Conservation (phyloP, 441 rosid genomes). For the Pelargonium myrrhifolium region DNA sequence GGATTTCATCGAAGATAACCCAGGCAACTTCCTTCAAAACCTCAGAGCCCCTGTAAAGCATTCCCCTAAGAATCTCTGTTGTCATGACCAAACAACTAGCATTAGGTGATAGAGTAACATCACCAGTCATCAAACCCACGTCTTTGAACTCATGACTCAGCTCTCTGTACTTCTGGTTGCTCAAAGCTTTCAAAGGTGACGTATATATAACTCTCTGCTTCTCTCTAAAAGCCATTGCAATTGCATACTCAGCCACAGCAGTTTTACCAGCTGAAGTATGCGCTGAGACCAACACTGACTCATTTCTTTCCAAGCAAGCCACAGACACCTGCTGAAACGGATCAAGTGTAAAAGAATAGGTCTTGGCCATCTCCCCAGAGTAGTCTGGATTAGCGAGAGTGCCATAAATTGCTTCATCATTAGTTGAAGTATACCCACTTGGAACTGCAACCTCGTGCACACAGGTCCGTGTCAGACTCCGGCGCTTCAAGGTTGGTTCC, state of each 20-base stretch:
- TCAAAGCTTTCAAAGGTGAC: conserved; percentile 92
- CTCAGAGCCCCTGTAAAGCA: conserved; percentile 96
- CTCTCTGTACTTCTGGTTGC: conserved; percentile 94
- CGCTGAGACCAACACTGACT: conserved; percentile 83
- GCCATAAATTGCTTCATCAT: conserved; percentile 57
- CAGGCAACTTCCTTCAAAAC: conserved; percentile 91
- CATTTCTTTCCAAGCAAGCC: conserved; percentile 85
- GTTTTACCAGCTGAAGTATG: conserved; percentile 99
- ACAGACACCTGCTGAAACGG: conserved; percentile 86
- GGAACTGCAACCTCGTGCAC: conserved; percentile 97
- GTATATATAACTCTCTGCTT: conserved; percentile 91
- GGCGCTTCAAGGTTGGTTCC: conserved; percentile 45
- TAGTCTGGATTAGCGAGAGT: conserved; percentile 65
- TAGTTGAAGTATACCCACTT: conserved; percentile 41
- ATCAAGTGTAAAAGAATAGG: conserved; percentile 67
- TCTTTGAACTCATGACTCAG: conserved; percentile 93
- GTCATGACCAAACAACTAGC: conserved; percentile 98
- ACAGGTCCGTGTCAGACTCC: conserved; percentile 52
- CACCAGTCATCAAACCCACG: conserved; percentile 98
- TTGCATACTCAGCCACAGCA: conserved; percentile 86
- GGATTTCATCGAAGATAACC: conserved; percentile 95
- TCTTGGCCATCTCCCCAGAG: conserved; percentile 75
- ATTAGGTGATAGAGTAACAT: conserved; percentile 88
- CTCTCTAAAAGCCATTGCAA: conserved; percentile 81
- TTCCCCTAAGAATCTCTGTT: conserved; percentile 94